Base-by-base conservation (phyloP, 139 green algal genomes). In the Chlamydomonas schloesseri region DNA sequence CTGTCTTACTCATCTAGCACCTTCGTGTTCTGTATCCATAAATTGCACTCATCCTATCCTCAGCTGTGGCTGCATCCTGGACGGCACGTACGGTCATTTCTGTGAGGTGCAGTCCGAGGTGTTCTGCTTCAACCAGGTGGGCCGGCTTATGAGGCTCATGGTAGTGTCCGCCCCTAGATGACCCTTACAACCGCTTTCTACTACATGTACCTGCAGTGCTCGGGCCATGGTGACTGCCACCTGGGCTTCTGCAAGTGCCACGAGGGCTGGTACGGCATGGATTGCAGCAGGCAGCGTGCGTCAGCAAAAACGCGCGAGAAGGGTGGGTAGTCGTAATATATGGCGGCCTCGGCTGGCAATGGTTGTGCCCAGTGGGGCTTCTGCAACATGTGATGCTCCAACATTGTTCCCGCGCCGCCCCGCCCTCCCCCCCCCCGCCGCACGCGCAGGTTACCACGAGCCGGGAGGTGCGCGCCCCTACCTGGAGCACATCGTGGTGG, bases 221-320 rank as follows among this genome's bases (percentile, higher is more conserved):
- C 57, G 0, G 84, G 84, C 0, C 84, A 58, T 34, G 84, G 84
- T 50, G 65, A 84, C 26, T 89, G 84, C 47, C 15, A 74, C n/a
- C 42, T 29, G 17, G 84, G 84, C 20, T 84, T 80, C 65, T 89
- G 84, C 67, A 72, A 64, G 20, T 85, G 79, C 65, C 47, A 89
- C 31, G 74, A 89, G 31, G 84, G 84, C 26, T 89, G 84, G 84
- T 89, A 89, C 47, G 84, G 84, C 64, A 72, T 65, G 17, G 84
- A 89, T 64, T 89, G 84, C 75, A 80, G 64, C 4, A 31, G 82
- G 36, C 58, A 75, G 47, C 71, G 82, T 0, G 72, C 72, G 0
- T 71, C 72, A 31, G 69, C 72, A 47, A 71, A 57, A 42, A 34
- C 73, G 21, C 34, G 15, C 33, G 64, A 26, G 26, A 47, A 47